These are phyloP conservation scores for Plasmodium vivax DNA, from an alignment of 169 alveolate genomes.

Conservation along the genomic window DNA sequence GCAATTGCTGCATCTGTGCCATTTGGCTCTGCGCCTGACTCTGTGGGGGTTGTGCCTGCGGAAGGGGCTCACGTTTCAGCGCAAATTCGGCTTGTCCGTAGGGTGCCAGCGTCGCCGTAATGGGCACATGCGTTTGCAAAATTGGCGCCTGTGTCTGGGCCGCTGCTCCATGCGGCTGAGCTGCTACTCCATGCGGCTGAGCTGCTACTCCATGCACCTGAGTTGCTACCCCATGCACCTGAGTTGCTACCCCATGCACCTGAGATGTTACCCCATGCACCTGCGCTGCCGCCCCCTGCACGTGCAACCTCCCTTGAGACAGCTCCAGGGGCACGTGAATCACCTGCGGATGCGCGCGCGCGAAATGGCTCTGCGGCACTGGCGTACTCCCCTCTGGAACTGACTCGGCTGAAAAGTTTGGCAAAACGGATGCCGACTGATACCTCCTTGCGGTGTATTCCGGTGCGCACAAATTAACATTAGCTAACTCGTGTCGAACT, in stretches of 20 bases:
- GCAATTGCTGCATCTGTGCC: constrained; percentile 10
- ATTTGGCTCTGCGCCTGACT: not conserved
- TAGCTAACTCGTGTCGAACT: not conserved
- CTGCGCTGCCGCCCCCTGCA: not conserved
- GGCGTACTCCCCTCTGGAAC: not conserved
- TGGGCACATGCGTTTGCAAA: not conserved
- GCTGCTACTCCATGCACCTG: not conserved
- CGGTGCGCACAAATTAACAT: not conserved
- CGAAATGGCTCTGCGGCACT: not conserved
- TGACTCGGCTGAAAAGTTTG: not conserved
- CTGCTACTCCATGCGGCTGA: not conserved
- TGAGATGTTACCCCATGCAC: not conserved
- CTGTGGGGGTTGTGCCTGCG: constrained; percentile 7
- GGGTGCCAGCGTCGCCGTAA: not conserved
- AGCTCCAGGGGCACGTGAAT: constrained; percentile 1
- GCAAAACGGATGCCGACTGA: not conserved
- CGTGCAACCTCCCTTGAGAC: not conserved
- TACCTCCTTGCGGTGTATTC: constrained; percentile 3
- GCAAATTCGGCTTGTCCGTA: not conserved
- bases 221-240: not conserved
- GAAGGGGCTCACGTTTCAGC: not conserved
- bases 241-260: not conserved
- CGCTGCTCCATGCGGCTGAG: not conserved
- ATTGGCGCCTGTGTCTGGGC: not conserved
- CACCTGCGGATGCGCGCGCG: not conserved